Evolutionary conservation across 371 early-diverging fungal species (phyloP).

Genomic region (Dichotomocladium elegans): DNA sequence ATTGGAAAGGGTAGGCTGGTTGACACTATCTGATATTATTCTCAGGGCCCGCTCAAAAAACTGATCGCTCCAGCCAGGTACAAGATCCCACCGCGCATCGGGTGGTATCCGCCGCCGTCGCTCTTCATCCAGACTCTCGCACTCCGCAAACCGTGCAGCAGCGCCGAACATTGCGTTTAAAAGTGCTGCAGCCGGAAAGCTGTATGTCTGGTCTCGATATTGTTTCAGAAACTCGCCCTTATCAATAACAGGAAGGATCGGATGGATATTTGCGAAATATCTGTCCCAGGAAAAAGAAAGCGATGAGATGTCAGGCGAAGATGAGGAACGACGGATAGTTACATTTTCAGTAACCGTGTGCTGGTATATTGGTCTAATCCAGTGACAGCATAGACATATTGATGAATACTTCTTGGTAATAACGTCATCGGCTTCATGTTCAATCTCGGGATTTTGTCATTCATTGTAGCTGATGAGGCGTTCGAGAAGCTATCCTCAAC

Average conservation of each 20-base stretch:
- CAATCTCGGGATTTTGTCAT: slow-evolving; percentile 1
- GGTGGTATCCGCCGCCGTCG: slow-evolving; percentile 7
- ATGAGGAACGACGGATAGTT: not conserved
- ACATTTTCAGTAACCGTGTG: slow-evolving; percentile 38
- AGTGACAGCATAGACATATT: slow-evolving; percentile 34
- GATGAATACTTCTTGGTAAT: slow-evolving; percentile 16
- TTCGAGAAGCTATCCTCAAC: slow-evolving; percentile 18
- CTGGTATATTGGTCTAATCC: slow-evolving; percentile 39
- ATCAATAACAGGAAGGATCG: slow-evolving; percentile 44
- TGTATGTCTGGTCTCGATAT: slow-evolving; percentile 35
- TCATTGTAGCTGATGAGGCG: too few relatives aligned
- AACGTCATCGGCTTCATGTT: slow-evolving; percentile 3
- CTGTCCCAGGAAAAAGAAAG: slow-evolving; percentile 8
- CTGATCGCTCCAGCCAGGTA: slow-evolving; percentile 39
- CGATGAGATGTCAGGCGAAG: not conserved
- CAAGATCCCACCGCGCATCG: slow-evolving; percentile 37
- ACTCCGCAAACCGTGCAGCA: slow-evolving; percentile 43
- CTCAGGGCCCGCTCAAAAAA: slow-evolving; percentile 40
- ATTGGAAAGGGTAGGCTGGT: slow-evolving; percentile 33
- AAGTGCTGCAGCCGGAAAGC: slow-evolving; percentile 34
- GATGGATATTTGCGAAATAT: slow-evolving; percentile 45
- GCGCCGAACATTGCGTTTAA: slow-evolving; percentile 50
- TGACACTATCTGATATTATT: slow-evolving; percentile 17
- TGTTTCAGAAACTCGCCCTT: slow-evolving; percentile 36
- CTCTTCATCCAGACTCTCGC: slow-evolving; percentile 21